A percentile compares a stretch with the other conserved stretches of the same genome.
Evolutionary conservation across 1,284 basidiomycete genomes (phyloP).

Genomic region (Rhodofomes roseus): DNA sequence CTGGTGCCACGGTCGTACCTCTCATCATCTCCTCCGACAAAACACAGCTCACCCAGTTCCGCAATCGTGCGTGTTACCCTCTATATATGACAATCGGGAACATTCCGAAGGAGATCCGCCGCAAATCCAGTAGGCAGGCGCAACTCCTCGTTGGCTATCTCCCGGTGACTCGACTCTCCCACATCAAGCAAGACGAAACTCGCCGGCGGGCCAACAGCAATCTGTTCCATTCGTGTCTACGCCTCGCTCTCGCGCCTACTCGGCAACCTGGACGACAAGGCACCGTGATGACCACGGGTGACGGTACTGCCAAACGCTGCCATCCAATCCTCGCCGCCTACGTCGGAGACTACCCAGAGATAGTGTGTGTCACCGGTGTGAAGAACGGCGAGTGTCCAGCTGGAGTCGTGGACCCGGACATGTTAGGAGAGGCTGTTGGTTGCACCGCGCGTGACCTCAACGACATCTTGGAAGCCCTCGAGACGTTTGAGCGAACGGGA

Average conservation of each 20-base stretch:
- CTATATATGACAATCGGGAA: slow-evolving; percentile 39
- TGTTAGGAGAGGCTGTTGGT: accelerated
- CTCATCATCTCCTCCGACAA: slow-evolving; percentile 40
- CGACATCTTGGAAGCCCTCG: background rate
- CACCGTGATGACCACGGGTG: background rate
- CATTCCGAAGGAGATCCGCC: slow-evolving; percentile 19
- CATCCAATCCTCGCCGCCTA: background rate
- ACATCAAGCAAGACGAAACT: background rate
- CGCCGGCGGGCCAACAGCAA: background rate
- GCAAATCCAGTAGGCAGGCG: slow-evolving; percentile 31
- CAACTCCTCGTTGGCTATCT: slow-evolving; percentile 38
- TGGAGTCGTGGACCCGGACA: background rate
- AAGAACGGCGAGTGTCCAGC: background rate
- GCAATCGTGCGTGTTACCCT: slow-evolving; percentile 37
- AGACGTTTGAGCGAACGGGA: background rate
- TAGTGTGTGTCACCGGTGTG: background rate
- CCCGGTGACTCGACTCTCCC: slow-evolving; percentile 27
- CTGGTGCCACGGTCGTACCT: slow-evolving; percentile 37
- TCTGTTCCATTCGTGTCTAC: background rate
- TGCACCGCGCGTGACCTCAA: background rate
- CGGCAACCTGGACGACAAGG: background rate
- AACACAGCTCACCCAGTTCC: slow-evolving; percentile 32
- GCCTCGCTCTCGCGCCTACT: background rate
- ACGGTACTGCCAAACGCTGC: background rate
- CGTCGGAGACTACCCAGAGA: background rate